Percentiles rank a stretch among this genome's conserved stretches.
These are phyloP conservation scores for Agaricus blazei DNA, from an alignment of 768 basidiomycete genomes.

Conservation along the genomic window DNA sequence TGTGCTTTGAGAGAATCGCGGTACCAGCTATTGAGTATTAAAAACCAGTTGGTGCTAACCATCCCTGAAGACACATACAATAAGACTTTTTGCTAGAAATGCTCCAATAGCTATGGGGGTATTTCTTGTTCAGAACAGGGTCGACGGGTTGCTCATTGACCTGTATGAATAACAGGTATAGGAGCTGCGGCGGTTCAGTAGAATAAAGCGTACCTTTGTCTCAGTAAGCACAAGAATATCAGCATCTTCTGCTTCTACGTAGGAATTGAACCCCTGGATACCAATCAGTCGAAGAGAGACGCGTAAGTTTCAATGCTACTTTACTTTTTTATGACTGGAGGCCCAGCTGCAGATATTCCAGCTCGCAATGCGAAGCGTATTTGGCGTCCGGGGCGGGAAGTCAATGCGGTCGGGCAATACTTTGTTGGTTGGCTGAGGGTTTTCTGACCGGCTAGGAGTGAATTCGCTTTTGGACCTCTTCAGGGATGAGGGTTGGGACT, in stretches of 20 bases:
- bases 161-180: conserved; percentile 28
- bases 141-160: conserved; percentile 68
- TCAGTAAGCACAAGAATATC: conserved; percentile 83
- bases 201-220: conserved; percentile 55
- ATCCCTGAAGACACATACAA: conserved; percentile 33
- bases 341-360: conserved; percentile 84
- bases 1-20: conserved; percentile 72
- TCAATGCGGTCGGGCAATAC: conserved; percentile 56
- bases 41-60: background rate
- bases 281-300: background rate
- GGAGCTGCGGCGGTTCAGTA: background rate
- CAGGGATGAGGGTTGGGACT: conserved; percentile 13
- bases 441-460: conserved; percentile 17
- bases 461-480: conserved; percentile 18
- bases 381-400: conserved; percentile 45
- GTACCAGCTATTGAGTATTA: conserved; percentile 55
- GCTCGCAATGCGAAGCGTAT: conserved; percentile 51
- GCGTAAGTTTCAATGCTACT: background rate
- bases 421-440: conserved; percentile 70
- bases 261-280: conserved; percentile 68
- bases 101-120: conserved; percentile 72
- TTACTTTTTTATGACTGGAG: conserved; percentile 74
- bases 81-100: conserved; percentile 78
- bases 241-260: conserved; percentile 82
- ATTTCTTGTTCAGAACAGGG: conserved; percentile 49